Base-by-base conservation (phyloP, 1,139 yeast species). In the Lodderomyces pseudojiufengensis region DNA sequence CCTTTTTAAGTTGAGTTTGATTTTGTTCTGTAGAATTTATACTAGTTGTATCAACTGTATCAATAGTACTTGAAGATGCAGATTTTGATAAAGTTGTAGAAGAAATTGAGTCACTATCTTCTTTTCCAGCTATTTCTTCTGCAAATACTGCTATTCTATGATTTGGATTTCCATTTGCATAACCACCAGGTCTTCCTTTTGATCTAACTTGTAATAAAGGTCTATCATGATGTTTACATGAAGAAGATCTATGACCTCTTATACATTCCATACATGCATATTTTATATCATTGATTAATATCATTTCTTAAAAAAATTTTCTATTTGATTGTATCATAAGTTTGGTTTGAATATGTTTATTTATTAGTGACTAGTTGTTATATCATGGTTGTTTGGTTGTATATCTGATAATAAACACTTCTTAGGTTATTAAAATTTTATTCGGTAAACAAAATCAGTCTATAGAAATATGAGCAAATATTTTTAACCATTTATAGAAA, bases 261-360 rank as follows among this genome's bases (percentile, higher is more conserved):
- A 92, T 87, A 55, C 98, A 92, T 51, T 81, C 83, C 42, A 80
- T 76, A 57, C 96, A 92, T n/a, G 96, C 88, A 56, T 85, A 85
- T 52, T 92, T 86, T 49, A 76, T 83, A 28, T 85, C 86, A 45
- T 85, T 87, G 49, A 84, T 86, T 33, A 87, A 65, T 40, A 92
- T 87, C 97, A 92, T 90, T 13, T 10, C n/a, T n/a, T 7, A 20
- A 4, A 9, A 30, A n/a, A 5, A 8, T 3, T 6, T n/a, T n/a
- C n/a, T n/a, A n/a, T n/a, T n/a, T n/a, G n/a, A n/a, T n/a, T n/a
- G n/a, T n/a, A n/a, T n/a, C n/a, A n/a, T n/a, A n/a, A n/a, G n/a
- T n/a, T n/a, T n/a, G n/a, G n/a, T n/a, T n/a, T n/a, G n/a, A n/a
- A n/a, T n/a, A n/a, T n/a, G n/a, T n/a, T n/a, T n/a, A n/a, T n/a